Evolutionary conservation across 2,329 filamentous ascomycete genomes (phyloP).

Genomic region (Talaromyces sp.): DNA sequence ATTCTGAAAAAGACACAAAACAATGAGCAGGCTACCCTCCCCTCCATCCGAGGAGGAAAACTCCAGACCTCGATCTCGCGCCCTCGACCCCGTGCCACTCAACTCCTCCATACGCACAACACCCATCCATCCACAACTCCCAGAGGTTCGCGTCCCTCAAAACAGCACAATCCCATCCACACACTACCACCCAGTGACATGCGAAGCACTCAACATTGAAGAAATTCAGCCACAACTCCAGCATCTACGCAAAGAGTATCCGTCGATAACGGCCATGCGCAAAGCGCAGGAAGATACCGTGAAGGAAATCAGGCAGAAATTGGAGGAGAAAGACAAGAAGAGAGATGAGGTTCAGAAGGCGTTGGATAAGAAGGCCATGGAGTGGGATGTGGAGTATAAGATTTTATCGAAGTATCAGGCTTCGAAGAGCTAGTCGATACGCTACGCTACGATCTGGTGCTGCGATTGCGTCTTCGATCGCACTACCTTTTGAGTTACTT

Average conservation of each 20-base stretch:
- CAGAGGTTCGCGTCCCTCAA: slow-evolving; percentile 41
- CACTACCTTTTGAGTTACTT: background rate
- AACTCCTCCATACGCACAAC: slow-evolving; percentile 38
- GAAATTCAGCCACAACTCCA: slow-evolving; percentile 34
- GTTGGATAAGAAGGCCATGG: slow-evolving; percentile 45
- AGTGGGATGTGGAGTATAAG: slow-evolving; percentile 44
- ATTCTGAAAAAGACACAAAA: background rate
- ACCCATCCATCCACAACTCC: slow-evolving; percentile 40
- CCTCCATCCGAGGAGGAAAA: slow-evolving; percentile 35
- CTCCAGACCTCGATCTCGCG: slow-evolving; percentile 18
- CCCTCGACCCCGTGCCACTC: slow-evolving; percentile 31
- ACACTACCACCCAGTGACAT: slow-evolving; percentile 42
- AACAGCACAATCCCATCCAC: slow-evolving; percentile 26
- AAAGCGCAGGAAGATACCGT: slow-evolving; percentile 40
- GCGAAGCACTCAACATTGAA: slow-evolving; percentile 33
- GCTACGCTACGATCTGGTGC: background rate
- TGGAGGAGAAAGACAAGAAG: slow-evolving; percentile 40
- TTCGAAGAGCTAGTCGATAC: slow-evolving; percentile 9
- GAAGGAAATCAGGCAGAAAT: slow-evolving; percentile 38
- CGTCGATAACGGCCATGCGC: slow-evolving; percentile 35
- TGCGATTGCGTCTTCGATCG: background rate
- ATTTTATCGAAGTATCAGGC: slow-evolving; percentile 44
- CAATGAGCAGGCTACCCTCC: slow-evolving; percentile 35
- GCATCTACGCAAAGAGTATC: slow-evolving; percentile 38
- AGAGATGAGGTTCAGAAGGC: slow-evolving; percentile 40